Evolutionary conservation across 495 filamentous ascomycete genomes (phyloP).

Genomic region (Xylaria sp.): DNA sequence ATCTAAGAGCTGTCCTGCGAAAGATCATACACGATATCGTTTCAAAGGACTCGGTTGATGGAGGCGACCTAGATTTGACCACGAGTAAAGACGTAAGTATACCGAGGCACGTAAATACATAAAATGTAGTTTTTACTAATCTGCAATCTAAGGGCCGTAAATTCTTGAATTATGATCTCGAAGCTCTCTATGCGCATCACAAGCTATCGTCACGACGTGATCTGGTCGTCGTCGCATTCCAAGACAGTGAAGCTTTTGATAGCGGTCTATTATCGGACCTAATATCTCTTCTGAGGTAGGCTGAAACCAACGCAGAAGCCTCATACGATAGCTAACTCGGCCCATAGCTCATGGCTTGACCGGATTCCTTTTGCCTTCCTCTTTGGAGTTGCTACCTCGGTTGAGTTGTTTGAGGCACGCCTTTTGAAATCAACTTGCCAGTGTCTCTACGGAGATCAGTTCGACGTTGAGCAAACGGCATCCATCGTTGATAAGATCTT

Average conservation of each 20-base stretch:
- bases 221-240: slow-evolving; percentile 78
- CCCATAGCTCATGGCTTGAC: slow-evolving; percentile 76
- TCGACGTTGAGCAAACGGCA: slow-evolving; percentile 80
- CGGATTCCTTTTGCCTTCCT: slow-evolving; percentile 89
- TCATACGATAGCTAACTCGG: not conserved
- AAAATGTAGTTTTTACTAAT: slow-evolving; percentile 3
- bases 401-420: slow-evolving; percentile 86
- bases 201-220: slow-evolving; percentile 61
- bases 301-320: slow-evolving; percentile 5
- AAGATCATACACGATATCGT: slow-evolving; percentile 76
- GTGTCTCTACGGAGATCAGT: slow-evolving; percentile 75
- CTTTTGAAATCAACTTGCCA: slow-evolving; percentile 77
- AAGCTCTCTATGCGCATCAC: slow-evolving; percentile 73
- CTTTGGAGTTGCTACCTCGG: slow-evolving; percentile 89
- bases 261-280: slow-evolving; percentile 77
- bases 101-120: not conserved
- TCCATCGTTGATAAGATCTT: slow-evolving; percentile 82
- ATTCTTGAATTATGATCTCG: slow-evolving; percentile 89
- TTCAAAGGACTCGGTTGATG: slow-evolving; percentile 51
- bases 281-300: slow-evolving; percentile 77
- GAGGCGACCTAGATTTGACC: slow-evolving; percentile 52
- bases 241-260: slow-evolving; percentile 95
- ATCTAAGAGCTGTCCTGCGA: slow-evolving; percentile 83
- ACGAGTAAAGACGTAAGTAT: slow-evolving; percentile 61
- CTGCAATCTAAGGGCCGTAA: slow-evolving; percentile 62